These are phyloP conservation scores for Fusarium buharicum DNA, from an alignment of 2,329 filamentous ascomycete species.

Conservation along the genomic window DNA sequence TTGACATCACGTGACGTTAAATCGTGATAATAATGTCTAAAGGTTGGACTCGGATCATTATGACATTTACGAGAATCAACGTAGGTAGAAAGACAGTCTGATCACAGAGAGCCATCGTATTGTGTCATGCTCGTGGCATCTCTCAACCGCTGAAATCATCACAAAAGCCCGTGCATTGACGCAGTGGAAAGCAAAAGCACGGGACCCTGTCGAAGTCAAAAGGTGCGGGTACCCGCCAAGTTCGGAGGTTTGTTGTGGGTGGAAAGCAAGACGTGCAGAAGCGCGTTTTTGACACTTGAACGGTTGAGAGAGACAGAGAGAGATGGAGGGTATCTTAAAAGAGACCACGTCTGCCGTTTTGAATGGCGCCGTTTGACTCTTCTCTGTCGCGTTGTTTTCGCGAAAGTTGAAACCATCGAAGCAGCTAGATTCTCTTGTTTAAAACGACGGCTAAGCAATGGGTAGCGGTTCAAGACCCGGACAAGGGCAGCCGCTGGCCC, in stretches of 20 bases:
- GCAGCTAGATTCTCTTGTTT: constrained; percentile 1
- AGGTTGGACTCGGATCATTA: neutral
- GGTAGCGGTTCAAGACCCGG: constrained; percentile 28
- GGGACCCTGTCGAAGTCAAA: constrained; percentile 35
- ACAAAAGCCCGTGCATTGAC: constrained; percentile 35
- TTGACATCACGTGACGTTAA: constrained; percentile 23
- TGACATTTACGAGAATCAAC: too few relatives aligned
- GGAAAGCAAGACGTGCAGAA: constrained; percentile 18
- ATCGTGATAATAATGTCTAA: too few relatives aligned
- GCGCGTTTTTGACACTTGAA: constrained; percentile 9
- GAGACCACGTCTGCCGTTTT: neutral
- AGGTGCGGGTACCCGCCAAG: constrained; percentile 33
- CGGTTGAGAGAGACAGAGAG: neutral
- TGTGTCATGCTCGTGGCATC: constrained; percentile 4
- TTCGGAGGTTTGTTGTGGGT: constrained; percentile 39
- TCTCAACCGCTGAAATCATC: constrained; percentile 29
- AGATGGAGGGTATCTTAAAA: neutral
- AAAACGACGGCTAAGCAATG: neutral
- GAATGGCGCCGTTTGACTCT: neutral
- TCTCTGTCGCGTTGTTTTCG: constrained; percentile 9
- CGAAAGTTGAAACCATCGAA: constrained; percentile 10
- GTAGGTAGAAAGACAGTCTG: neutral
- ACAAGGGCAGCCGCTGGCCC: constrained; percentile 38
- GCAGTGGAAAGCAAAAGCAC: constrained; percentile 24
- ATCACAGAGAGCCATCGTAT: neutral